phyloP scores from a whole-genome alignment of 23 red algal genomes.

The Gracilaria gracilis region DNA sequence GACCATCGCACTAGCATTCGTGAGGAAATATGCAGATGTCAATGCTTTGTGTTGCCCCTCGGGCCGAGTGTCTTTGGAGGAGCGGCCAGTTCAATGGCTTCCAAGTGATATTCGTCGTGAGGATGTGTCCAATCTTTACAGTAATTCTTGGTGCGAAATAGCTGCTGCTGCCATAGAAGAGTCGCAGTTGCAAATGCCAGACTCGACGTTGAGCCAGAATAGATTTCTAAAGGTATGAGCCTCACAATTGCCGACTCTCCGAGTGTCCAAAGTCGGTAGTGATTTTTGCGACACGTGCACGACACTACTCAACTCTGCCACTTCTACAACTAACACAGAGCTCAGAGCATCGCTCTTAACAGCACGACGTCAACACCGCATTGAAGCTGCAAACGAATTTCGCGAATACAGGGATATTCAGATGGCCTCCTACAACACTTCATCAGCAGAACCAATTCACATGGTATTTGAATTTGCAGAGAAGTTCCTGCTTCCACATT shows the following conservation, averaged over 20 bases:
- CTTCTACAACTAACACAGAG: neutral
- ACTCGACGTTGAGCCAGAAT: neutral
- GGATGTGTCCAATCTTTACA: constrained; percentile 14
- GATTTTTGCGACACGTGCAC: constrained; percentile 48
- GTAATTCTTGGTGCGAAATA: neutral
- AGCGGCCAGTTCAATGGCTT: constrained; percentile 9
- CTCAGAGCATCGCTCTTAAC: neutral
- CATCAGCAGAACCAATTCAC: constrained; percentile 6
- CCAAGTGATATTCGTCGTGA: constrained; percentile 9
- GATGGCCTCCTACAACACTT: neutral
- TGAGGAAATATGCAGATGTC: neutral
- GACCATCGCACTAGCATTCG: neutral
- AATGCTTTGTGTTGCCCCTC: constrained; percentile 27
- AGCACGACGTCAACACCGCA: neutral
- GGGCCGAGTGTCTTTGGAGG: neutral
- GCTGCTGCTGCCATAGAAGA: neutral
- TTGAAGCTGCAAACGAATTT: neutral
- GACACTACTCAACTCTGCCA: neutral
- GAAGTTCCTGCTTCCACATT: too few relatives aligned
- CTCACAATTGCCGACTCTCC: neutral
- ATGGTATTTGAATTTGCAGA: constrained; percentile 32
- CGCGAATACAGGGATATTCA: neutral
- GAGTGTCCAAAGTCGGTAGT: constrained; percentile 23
- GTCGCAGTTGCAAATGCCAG: neutral
- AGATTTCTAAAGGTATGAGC: neutral